Evolutionary conservation across 192 early-diverging fungal genomes (phyloP).

Genomic region (Diversispora epigaea): DNA sequence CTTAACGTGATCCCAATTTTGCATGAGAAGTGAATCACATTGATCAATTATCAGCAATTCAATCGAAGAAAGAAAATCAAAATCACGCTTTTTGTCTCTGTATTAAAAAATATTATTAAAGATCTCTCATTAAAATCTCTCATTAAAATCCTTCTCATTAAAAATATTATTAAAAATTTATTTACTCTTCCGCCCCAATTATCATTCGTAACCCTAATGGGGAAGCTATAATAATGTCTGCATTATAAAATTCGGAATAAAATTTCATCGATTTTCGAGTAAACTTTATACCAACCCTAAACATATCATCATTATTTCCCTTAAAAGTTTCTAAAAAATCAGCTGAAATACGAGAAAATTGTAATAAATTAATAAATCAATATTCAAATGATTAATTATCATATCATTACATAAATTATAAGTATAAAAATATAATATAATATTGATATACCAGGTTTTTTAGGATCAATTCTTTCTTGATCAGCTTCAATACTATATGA

Average conservation of each 20-base stretch:
- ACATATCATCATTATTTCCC: constrained; percentile 96
- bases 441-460: constrained; percentile 54
- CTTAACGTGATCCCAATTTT: constrained; percentile 97
- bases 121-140: neutral
- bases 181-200: constrained; percentile 76
- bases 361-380: too few relatives aligned
- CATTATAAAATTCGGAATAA: constrained; percentile 83
- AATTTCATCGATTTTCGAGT: constrained; percentile 83
- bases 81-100: constrained; percentile 86
- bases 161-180: neutral
- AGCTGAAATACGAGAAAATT: constrained; percentile 31
- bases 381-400: too few relatives aligned
- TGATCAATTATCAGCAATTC: constrained; percentile 88
- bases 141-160: neutral
- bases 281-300: constrained; percentile 90
- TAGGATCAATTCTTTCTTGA: constrained; percentile 58
- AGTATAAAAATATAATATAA: neutral
- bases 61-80: constrained; percentile 91
- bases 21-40: constrained; percentile 87
- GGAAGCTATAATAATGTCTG: constrained; percentile 90
- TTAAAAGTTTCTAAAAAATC: constrained; percentile 84
- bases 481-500: constrained; percentile 70
- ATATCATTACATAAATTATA: neutral
- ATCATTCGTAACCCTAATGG: constrained; percentile 89
- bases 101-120: constrained; percentile 3